Conservation (phyloP, 805 yeast genomes). For the Zygoascus ofunaensis region DNA sequence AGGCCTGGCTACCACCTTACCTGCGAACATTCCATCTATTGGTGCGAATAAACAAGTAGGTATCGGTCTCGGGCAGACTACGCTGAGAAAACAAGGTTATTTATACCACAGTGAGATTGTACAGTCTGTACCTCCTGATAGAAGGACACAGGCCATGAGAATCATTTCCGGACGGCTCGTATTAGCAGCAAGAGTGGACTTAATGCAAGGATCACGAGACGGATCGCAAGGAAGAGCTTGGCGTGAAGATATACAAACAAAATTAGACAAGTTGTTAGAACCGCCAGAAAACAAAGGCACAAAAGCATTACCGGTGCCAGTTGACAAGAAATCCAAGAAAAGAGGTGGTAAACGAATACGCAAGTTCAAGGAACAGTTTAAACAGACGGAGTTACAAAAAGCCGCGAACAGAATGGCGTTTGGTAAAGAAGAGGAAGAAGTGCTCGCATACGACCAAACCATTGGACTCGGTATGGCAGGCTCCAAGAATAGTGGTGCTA, state of each 20-base stretch:
- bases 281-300: constrained; percentile 62
- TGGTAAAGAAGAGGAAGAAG: constrained; percentile 57
- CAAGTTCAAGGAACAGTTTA: constrained; percentile 71
- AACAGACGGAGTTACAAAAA: constrained; percentile 68
- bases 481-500: constrained; percentile 21
- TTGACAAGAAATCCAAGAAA: constrained; percentile 66
- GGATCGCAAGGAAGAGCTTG: constrained; percentile 52
- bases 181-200: constrained; percentile 77
- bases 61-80: constrained; percentile 36
- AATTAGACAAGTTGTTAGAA: constrained; percentile 60
- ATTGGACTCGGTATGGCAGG: constrained; percentile 69
- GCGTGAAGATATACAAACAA: constrained; percentile 48
- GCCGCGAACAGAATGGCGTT: constrained; percentile 81
- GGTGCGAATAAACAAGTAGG: constrained; percentile 42
- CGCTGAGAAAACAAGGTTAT: constrained; percentile 58
- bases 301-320: constrained; percentile 66
- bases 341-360: constrained; percentile 80
- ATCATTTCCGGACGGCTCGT: constrained; percentile 71
- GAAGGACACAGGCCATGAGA: constrained; percentile 62
- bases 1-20: constrained; percentile 58
- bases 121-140: constrained; percentile 47
- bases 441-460: constrained; percentile 47
- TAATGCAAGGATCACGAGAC: constrained; percentile 34
- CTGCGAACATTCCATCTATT: constrained; percentile 74
- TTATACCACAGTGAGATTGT: constrained; percentile 53